These are phyloP conservation scores for Nakaseomyces uthaithaninus DNA, from an alignment of 1,139 yeast genomes.

Conservation along the genomic window DNA sequence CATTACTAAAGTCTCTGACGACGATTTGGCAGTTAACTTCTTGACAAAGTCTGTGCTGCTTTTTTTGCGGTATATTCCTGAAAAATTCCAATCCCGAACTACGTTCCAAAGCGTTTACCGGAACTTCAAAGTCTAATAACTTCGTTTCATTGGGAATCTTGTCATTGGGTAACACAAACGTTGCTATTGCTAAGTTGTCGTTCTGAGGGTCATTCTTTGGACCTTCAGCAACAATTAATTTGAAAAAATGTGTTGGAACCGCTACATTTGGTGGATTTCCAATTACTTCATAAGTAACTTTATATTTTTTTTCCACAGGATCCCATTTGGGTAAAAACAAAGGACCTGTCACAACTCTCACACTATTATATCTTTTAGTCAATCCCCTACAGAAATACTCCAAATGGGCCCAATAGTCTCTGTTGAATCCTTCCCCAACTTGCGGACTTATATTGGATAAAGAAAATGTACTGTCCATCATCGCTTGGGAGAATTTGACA, in stretches of 20 bases:
- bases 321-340: slow-evolving; percentile 73
- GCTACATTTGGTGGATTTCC: slow-evolving; percentile 97
- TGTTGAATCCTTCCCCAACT: slow-evolving; percentile 93
- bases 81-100: slow-evolving; percentile 78
- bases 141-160: slow-evolving; percentile 63
- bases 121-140: slow-evolving; percentile 71
- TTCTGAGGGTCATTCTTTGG: slow-evolving; percentile 33
- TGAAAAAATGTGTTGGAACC: slow-evolving; percentile 95
- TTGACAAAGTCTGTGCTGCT: slow-evolving; percentile 62
- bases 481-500: slow-evolving; percentile 79
- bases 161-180: slow-evolving; percentile 87
- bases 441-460: slow-evolving; percentile 93
- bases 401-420: slow-evolving; percentile 96
- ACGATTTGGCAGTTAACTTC: slow-evolving; percentile 74
- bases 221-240: slow-evolving; percentile 76
- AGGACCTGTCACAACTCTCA: slow-evolving; percentile 90
- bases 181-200: slow-evolving; percentile 66
- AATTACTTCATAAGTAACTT: slow-evolving; percentile 83
- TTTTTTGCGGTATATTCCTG: slow-evolving; percentile 53
- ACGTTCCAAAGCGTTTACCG: slow-evolving; percentile 80
- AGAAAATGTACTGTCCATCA: slow-evolving; percentile 91
- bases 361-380: slow-evolving; percentile 58
- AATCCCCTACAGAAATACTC: slow-evolving; percentile 81
- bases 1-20: slow-evolving; percentile 70
- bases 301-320: slow-evolving; percentile 66